phyloP scores from a whole-genome alignment of 495 filamentous ascomycete species.

The Chaetomidium leptoderma region DNA sequence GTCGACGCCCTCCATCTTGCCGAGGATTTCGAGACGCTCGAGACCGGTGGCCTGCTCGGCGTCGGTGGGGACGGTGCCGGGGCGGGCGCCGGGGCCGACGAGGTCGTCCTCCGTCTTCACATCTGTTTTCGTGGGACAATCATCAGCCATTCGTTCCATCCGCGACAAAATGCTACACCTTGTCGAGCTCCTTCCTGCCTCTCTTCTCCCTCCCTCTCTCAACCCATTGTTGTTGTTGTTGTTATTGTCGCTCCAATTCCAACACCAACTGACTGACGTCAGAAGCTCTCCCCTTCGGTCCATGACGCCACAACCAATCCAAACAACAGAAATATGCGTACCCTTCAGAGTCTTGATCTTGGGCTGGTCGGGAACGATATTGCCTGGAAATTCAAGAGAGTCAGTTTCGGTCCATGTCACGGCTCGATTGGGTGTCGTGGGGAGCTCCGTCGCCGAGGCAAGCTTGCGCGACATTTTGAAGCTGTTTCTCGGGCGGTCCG shows the following conservation, averaged over 20 bases:
- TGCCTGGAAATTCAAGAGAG: constrained; percentile 17
- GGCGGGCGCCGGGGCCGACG: constrained; percentile 68
- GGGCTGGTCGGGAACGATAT: constrained; percentile 23
- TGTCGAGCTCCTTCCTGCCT: neutral
- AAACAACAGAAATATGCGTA: constrained; percentile 21
- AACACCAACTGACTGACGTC: constrained; percentile 18
- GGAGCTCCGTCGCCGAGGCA: neutral
- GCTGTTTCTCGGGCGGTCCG: neutral
- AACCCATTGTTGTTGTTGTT: neutral
- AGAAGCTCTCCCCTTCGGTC: constrained; percentile 4
- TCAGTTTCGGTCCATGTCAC: constrained; percentile 9
- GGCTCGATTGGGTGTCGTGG: constrained; percentile 13
- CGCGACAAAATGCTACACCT: neutral
- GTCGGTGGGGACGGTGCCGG: constrained; percentile 87
- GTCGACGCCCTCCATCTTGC: constrained; percentile 98
- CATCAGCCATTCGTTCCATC: constrained; percentile 12
- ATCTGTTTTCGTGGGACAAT: constrained; percentile 54
- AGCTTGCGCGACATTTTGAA: constrained; percentile 10
- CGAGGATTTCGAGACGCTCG: constrained; percentile 95
- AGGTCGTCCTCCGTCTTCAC: constrained; percentile 79
- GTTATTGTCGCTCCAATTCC: no score
- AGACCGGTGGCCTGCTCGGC: constrained; percentile 92
- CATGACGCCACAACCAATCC: constrained; percentile 11
- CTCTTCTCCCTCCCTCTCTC: neutral
- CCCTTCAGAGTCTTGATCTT: constrained; percentile 35